Evolutionary conservation across 352 stramenopile genomes (phyloP).

Genomic region (Lagenidium giganteum): DNA sequence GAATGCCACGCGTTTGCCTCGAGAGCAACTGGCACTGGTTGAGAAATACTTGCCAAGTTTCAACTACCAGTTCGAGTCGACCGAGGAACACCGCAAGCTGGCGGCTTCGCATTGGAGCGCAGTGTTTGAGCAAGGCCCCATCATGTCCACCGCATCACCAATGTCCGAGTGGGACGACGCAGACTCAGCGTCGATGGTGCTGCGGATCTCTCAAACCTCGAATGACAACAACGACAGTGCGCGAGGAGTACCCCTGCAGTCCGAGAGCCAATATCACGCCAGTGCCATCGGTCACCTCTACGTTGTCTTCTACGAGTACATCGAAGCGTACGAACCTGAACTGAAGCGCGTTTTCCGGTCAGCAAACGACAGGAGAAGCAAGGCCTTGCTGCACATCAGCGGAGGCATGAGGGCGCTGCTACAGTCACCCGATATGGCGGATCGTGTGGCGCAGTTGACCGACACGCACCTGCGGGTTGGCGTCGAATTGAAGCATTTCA

Average conservation of each 20-base stretch:
- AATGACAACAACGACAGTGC: constrained; percentile 59
- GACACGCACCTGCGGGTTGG: constrained; percentile 70
- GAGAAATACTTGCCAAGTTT: too few relatives aligned
- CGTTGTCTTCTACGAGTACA: constrained; percentile 30
- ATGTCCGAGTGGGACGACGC: too few relatives aligned
- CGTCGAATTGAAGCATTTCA: constrained; percentile 81
- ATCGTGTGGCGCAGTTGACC: constrained; percentile 52
- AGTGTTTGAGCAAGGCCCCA: constrained; percentile 27
- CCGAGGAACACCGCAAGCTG: constrained; percentile 14
- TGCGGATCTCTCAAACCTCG: constrained; percentile 48
- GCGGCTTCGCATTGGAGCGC: constrained; percentile 23
- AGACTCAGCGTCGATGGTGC: too few relatives aligned
- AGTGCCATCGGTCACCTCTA: constrained; percentile 24
- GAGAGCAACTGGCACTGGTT: too few relatives aligned
- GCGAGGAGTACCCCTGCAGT: too few relatives aligned
- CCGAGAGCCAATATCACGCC: background rate
- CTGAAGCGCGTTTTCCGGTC: constrained; percentile 30
- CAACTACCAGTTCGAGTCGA: constrained; percentile 24
- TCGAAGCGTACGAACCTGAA: constrained; percentile 25
- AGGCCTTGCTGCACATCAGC: constrained; percentile 82
- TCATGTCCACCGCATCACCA: too few relatives aligned
- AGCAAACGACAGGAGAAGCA: constrained; percentile 53
- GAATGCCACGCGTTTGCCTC: too few relatives aligned
- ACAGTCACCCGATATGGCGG: constrained; percentile 35
- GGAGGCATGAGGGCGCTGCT: constrained; percentile 27